Base-by-base conservation (phyloP, 2,329 filamentous ascomycete species). In the Colletotrichum echinochloae region DNA sequence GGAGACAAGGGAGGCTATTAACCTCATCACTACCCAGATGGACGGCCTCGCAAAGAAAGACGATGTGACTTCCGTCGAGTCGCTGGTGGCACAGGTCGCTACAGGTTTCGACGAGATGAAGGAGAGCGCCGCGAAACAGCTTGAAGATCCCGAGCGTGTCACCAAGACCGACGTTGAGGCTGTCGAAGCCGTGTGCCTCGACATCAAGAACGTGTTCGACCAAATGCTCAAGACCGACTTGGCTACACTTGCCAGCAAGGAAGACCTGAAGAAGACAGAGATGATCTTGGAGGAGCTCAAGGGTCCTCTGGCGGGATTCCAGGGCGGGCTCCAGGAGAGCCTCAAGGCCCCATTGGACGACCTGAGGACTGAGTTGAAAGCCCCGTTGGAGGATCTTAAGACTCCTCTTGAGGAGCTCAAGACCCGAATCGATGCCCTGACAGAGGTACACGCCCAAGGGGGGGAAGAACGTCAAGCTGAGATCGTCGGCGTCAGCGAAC, bases 391-490 rank as follows among this genome's bases (percentile, higher is more conserved):
- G 74, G 86, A 86, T 41, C 83, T 96, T 18, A 88, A 90, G 61
- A 86, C 89, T 26, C 86, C 92, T 68, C 84, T 95, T 69, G 88
- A 70, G 16, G 69, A 65, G 30, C 88, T 92, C 77, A 90, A 89
- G 75, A 88, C 52, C 26, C 62, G 86, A 73, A 81, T 91, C 23
- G 88, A 91, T 41, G 82, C 85, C 3, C 91, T 95, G 65, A 90
- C 92, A 56, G 91, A 93, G 52, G 84, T 92, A 30, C 94, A 91
- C 20, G 90, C 90, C 2, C 94, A 94, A 80, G 91, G 92, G 0
- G 91, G 96, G 55, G 94, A 96, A 63, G 92, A 95, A 70, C 92
- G 94, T 33, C 94, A 95, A 77, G 88, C 91, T 54, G 95, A 98
- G 79, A 94, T 94, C 64, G 91, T 91, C 28, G 91, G 90, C 18